Conservation (phyloP, 306 rosid species). For the Urtica urens region DNA sequence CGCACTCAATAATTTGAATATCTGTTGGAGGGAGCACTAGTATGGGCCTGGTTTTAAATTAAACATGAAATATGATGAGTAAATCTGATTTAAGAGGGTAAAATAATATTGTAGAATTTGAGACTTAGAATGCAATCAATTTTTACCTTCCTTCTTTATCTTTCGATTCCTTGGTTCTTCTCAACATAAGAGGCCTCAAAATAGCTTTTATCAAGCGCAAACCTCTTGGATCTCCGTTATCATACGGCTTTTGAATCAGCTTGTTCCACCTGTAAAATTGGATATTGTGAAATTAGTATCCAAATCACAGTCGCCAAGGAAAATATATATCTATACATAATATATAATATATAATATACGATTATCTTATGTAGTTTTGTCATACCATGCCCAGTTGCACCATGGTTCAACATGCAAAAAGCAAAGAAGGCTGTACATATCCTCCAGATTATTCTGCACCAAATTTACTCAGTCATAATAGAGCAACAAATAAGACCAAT, state of each 20-base stretch:
- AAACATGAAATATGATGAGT: slow-evolving; percentile 8
- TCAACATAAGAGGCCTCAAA: slow-evolving; percentile 64
- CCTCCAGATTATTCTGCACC: slow-evolving; percentile 81
- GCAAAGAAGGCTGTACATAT: slow-evolving; percentile 62
- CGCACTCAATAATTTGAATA: slow-evolving; percentile 52
- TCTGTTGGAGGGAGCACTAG: slow-evolving; percentile 71
- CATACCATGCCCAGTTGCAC: slow-evolving; percentile 83
- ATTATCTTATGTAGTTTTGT: slow-evolving; percentile 3
- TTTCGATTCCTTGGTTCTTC: slow-evolving; percentile 74
- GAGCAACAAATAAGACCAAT: no score
- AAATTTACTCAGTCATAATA: no score
- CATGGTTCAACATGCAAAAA: slow-evolving; percentile 88
- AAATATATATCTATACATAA: no score
- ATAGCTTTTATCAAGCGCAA: slow-evolving; percentile 64
- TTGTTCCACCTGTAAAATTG: slow-evolving; percentile 51
- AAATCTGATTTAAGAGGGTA: not conserved
- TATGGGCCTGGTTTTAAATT: slow-evolving; percentile 50
- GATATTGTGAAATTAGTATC: no score
- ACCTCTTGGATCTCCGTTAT: slow-evolving; percentile 55
- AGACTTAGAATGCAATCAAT: slow-evolving; percentile 1
- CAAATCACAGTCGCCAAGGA: no score
- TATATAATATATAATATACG: not conserved
- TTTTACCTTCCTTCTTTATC: slow-evolving; percentile 65
- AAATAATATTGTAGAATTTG: not conserved
- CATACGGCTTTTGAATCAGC: slow-evolving; percentile 71